A percentile compares a stretch with the other conserved stretches of the same genome.
These are phyloP conservation scores for Protomyces inouyei DNA, from an alignment of 1,139 yeast species.

Conservation along the genomic window DNA sequence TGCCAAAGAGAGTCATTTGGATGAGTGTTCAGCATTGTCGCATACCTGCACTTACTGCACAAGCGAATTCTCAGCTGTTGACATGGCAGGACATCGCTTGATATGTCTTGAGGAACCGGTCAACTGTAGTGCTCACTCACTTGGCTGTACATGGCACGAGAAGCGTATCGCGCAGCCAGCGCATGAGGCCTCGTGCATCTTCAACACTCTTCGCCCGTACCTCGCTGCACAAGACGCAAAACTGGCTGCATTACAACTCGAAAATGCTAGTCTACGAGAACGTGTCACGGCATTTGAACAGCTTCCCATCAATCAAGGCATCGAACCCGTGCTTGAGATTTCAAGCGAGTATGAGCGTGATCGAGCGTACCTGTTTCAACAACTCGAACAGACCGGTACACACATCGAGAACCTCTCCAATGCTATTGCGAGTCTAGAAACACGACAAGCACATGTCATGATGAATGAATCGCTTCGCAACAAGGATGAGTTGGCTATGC, in stretches of 20 bases:
- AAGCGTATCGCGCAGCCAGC: neutral
- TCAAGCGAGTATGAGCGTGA: conserved; percentile 19
- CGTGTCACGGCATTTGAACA: neutral
- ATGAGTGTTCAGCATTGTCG: conserved; percentile 16
- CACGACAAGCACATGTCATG: conserved; percentile 9
- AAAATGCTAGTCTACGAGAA: conserved; percentile 1
- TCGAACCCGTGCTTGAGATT: conserved; percentile 12
- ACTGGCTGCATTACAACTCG: neutral
- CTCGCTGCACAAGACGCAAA: neutral
- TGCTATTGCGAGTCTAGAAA: conserved; percentile 7
- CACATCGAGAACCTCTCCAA: conserved; percentile 7
- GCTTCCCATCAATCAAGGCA: neutral
- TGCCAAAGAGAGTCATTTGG: conserved; percentile 1
- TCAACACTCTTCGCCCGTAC: neutral
- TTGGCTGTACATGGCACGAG: conserved; percentile 12
- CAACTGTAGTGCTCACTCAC: neutral
- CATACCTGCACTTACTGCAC: conserved; percentile 6
- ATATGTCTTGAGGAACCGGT: neutral
- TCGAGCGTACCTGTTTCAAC: conserved; percentile 16
- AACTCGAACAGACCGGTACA: conserved; percentile 1
- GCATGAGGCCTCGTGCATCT: conserved; percentile 1
- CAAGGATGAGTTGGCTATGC: conserved; percentile 21
- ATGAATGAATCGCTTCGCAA: conserved; percentile 13
- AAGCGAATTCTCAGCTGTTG: conserved; percentile 2
- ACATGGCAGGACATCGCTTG: neutral